These are phyloP conservation scores for Irpex sp. DNA, from an alignment of 1,284 basidiomycete genomes.

Conservation along the genomic window DNA sequence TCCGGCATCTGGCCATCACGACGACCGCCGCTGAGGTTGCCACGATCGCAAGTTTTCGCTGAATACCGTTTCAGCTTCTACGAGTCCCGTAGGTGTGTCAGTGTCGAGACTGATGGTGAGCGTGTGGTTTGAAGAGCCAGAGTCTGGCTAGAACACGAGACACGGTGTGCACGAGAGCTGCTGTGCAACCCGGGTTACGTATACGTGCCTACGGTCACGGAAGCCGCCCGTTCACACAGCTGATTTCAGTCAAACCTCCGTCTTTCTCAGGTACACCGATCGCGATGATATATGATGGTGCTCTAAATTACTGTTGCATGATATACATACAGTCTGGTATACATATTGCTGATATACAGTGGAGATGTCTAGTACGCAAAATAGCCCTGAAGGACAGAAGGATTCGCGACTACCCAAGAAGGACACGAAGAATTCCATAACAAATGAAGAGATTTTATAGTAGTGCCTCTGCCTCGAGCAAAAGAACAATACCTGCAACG, in stretches of 20 bases:
- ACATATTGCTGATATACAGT: not conserved
- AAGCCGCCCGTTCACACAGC: not conserved
- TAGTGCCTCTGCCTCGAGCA: slow-evolving; percentile 50
- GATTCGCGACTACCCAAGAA: not conserved
- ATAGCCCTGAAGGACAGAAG: not conserved
- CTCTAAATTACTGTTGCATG: not conserved
- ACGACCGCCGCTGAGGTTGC: no score
- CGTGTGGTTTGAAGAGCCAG: no score
- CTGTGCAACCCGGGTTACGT: not conserved
- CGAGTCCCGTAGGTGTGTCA: no score
- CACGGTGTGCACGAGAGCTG: not conserved
- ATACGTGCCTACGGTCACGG: not conserved
- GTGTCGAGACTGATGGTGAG: no score
- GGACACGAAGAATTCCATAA: not conserved
- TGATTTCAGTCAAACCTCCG: not conserved
- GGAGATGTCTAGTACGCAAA: not conserved
- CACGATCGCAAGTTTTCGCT: no score
- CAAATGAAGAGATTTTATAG: slow-evolving; percentile 27
- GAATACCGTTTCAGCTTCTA: no score
- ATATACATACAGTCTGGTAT: not conserved
- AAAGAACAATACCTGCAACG: slow-evolving; percentile 47
- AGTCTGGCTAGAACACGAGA: no score
- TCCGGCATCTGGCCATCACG: no score
- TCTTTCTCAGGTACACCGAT: not conserved
- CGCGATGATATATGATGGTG: not conserved